These are phyloP conservation scores for Pseudogymnoascus sp. DNA, from an alignment of 2,329 filamentous ascomycete species.

Conservation along the genomic window DNA sequence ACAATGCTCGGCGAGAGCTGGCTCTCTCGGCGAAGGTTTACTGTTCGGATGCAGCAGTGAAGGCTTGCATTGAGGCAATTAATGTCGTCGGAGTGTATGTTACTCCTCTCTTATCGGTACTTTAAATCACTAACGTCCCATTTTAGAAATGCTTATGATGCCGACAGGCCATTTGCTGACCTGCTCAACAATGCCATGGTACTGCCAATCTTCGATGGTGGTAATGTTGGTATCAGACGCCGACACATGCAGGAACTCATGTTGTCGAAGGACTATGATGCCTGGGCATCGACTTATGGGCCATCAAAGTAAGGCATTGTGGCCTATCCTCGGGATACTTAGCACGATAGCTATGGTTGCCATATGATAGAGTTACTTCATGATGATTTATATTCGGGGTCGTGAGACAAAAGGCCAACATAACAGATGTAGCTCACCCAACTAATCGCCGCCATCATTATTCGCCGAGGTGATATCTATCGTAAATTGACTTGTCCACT, in stretches of 20 bases:
- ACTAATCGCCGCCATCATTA: not conserved
- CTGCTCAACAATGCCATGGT: slow-evolving; percentile 38
- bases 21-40: slow-evolving; percentile 44
- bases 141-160: slow-evolving; percentile 33
- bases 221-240: slow-evolving; percentile 44
- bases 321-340: not conserved
- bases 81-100: slow-evolving; percentile 42
- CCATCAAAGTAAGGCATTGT: not conserved
- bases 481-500: not conserved
- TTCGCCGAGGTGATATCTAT: not conserved
- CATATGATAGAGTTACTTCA: not conserved
- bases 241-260: slow-evolving; percentile 40
- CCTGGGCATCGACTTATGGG: slow-evolving; percentile 35
- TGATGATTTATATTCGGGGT: not conserved
- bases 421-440: not conserved
- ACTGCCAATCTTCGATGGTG: slow-evolving; percentile 44
- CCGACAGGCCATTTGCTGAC: slow-evolving; percentile 32
- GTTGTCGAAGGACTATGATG: slow-evolving; percentile 35
- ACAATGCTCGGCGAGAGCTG: slow-evolving; percentile 35
- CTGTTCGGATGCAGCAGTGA: slow-evolving; percentile 41
- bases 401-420: not conserved
- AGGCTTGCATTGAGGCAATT: slow-evolving; percentile 41
- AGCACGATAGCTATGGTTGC: not conserved
- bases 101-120: slow-evolving; percentile 12
- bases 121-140: slow-evolving; percentile 9